Evolutionary conservation across 495 filamentous ascomycete genomes (phyloP).

Genomic region (Pseudevernia furfuracea): DNA sequence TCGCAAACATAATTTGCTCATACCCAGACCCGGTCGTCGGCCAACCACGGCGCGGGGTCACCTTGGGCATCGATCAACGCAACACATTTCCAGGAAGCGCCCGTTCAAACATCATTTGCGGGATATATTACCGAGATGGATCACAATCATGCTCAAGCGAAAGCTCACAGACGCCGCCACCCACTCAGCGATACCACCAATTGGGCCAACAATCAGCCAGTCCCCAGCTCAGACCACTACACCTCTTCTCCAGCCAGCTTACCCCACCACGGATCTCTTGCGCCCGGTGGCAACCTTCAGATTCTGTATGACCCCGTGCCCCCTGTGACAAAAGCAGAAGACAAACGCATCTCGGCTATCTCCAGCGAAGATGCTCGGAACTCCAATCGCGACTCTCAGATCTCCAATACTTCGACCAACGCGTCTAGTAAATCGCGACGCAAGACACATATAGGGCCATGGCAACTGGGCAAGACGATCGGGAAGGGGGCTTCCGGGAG

Average conservation of each 20-base stretch:
- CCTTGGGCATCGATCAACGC: not conserved
- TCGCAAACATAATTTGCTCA: not conserved
- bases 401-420: slow-evolving; percentile 60
- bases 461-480: slow-evolving; percentile 79
- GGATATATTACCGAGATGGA: not conserved
- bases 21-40: not conserved
- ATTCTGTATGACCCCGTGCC: slow-evolving; percentile 20
- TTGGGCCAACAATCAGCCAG: slow-evolving; percentile 36
- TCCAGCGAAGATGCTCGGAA: slow-evolving; percentile 45
- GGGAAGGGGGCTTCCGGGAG: slow-evolving; percentile 78
- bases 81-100: not conserved
- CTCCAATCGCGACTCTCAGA: slow-evolving; percentile 61
- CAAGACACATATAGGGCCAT: slow-evolving; percentile 80
- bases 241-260: slow-evolving; percentile 25
- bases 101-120: not conserved
- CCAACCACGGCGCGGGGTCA: not conserved
- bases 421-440: slow-evolving; percentile 51
- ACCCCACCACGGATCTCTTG: slow-evolving; percentile 38
- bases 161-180: slow-evolving; percentile 31
- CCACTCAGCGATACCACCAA: slow-evolving; percentile 45
- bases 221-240: slow-evolving; percentile 6
- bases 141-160: not conserved
- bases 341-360: slow-evolving; percentile 47
- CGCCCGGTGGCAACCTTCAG: slow-evolving; percentile 35
- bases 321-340: slow-evolving; percentile 38